Evolutionary conservation across 2,329 filamentous ascomycete genomes (phyloP), one percentile per base, ranked within the genome.

Genomic region (Talaromyces atroroseus): DNA sequence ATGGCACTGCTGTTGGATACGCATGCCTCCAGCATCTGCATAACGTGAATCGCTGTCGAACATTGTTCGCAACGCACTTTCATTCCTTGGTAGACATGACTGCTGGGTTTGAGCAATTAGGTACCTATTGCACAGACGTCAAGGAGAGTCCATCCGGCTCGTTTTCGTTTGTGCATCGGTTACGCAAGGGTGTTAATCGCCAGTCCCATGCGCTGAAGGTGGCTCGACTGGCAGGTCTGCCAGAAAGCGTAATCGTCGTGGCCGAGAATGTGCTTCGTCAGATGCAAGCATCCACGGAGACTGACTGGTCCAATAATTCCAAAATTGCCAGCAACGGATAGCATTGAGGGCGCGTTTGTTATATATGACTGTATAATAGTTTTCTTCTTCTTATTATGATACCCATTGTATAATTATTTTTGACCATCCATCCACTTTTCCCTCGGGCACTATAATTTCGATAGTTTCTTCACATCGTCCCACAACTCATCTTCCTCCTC

Each of bases 1-100:
- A 97, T 69, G 94, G 94, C 2, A 82, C 87, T 2, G 94, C 94
- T 0, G 88, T 99, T 1, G 90, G 90, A 0, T 97, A 88, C 71
- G 94, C 92, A 1, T 91, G 87, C 66, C 76, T 99, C 50, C 83
- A 92, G 67, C 90, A 97, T 71, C 77, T 99, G 16, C 87, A 90
- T 63, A 80, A 85, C 49, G 77, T 88, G 21, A 96, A 94, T 68
- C 79, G 80, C 67, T 90, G 88, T 68, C 83, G 94, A 14, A 85
- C 88, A 0, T 78, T 99, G 44, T 99, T 99, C 70, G 94, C 94
- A 1, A 97, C 94, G 16, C 94, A 99, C 72, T 99, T 97, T 66
- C 92, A 99, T 71, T 78, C 74, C 3, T 77, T 99, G 5, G 87
- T 88, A 2, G 91, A 96, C 66, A 82, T 95, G 76, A 89, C 88